These are phyloP conservation scores for Plasmodium blacklocki DNA, from an alignment of 169 alveolate species.

Conservation along the genomic window DNA sequence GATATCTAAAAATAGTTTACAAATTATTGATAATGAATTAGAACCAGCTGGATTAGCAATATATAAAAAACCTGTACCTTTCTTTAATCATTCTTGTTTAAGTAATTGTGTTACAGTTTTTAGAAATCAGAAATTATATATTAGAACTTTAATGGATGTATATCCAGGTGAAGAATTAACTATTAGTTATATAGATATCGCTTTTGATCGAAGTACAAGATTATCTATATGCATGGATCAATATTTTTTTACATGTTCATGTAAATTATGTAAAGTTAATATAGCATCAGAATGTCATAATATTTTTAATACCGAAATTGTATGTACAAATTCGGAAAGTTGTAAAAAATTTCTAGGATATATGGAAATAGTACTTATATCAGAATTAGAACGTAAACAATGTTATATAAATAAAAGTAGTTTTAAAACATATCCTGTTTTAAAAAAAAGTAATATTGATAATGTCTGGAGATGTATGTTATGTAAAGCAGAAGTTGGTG, in stretches of 20 bases:
- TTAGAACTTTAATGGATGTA: slow-evolving; percentile 54
- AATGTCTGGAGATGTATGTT: slow-evolving; percentile 50
- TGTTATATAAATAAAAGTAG: slow-evolving; percentile 46
- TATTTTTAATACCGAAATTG: slow-evolving; percentile 39
- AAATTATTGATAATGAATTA: slow-evolving; percentile 63
- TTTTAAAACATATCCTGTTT: slow-evolving; percentile 58
- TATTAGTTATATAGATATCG: slow-evolving; percentile 52
- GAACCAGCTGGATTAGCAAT: slow-evolving; percentile 63
- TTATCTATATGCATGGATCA: slow-evolving; percentile 55
- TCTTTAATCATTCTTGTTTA: slow-evolving; percentile 70
- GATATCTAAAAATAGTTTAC: slow-evolving; percentile 56
- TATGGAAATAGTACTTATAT: slow-evolving; percentile 59
- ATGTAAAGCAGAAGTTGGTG: slow-evolving; percentile 58
- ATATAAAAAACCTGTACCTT: slow-evolving; percentile 61
- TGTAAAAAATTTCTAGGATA: slow-evolving; percentile 51
- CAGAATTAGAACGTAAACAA: slow-evolving; percentile 40
- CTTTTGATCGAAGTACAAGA: slow-evolving; percentile 56
- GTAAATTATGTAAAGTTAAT: slow-evolving; percentile 69
- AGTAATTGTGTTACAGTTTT: slow-evolving; percentile 69
- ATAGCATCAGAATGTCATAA: slow-evolving; percentile 52
- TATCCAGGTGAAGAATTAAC: slow-evolving; percentile 74
- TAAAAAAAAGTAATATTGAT: slow-evolving; percentile 32
- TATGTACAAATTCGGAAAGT: slow-evolving; percentile 67
- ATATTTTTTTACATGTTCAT: slow-evolving; percentile 64
- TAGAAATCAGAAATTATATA: slow-evolving; percentile 44